These are phyloP conservation scores for Zoysia pacifica DNA, from an alignment of 176 grass and related monocot species.

Conservation along the genomic window DNA sequence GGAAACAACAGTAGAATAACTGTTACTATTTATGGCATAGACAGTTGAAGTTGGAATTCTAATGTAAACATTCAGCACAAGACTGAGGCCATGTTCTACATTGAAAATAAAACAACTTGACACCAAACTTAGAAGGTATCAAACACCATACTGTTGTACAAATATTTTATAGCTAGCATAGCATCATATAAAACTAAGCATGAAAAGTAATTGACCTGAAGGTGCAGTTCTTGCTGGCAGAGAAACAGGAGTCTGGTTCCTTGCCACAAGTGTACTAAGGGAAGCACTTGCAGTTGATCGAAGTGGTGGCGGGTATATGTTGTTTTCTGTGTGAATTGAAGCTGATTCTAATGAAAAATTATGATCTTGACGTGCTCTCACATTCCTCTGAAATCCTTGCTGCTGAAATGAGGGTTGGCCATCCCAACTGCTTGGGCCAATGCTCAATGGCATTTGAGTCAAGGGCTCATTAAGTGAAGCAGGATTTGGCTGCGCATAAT, in stretches of 20 bases:
- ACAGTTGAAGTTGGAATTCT: too few species aligned
- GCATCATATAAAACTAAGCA: background rate
- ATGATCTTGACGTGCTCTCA: slow-evolving; percentile 48
- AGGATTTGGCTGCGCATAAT: slow-evolving; percentile 39
- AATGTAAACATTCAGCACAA: too few species aligned
- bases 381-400: slow-evolving; percentile 65
- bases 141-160: background rate
- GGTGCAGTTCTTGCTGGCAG: slow-evolving; percentile 22
- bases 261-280: slow-evolving; percentile 20
- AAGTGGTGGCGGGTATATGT: background rate
- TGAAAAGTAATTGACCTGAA: slow-evolving; percentile 44
- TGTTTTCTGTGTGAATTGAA: slow-evolving; percentile 31
- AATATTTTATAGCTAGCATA: background rate
- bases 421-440: slow-evolving; percentile 38
- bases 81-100: too few species aligned
- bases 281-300: slow-evolving; percentile 43
- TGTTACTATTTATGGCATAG: background rate
- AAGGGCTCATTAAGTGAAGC: slow-evolving; percentile 28
- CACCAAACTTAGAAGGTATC: background rate
- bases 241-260: slow-evolving; percentile 40
- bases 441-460: slow-evolving; percentile 27
- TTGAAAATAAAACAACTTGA: background rate
- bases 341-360: slow-evolving; percentile 43
- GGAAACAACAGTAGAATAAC: background rate
- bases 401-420: slow-evolving; percentile 29